Percentiles rank a stretch among this genome's conserved stretches.
Evolutionary conservation across 306 rosid species (phyloP).

Genomic region (Astragalus glycyphyllos): DNA sequence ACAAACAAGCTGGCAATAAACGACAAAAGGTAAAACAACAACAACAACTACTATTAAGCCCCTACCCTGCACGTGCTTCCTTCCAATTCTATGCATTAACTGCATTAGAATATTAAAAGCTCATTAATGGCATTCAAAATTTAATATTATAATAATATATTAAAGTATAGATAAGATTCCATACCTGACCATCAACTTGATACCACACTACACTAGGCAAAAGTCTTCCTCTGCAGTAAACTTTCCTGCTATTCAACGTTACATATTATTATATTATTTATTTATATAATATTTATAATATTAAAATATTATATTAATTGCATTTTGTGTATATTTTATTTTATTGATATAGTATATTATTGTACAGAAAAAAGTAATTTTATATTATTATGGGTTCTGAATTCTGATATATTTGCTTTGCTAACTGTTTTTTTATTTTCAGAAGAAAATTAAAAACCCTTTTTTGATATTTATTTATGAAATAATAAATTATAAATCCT

Average conservation of each 20-base stretch:
- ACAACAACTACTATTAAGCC: slow-evolving; percentile 21
- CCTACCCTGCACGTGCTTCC: slow-evolving; percentile 71
- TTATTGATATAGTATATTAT: neutral
- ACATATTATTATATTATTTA: neutral
- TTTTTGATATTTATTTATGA: no score
- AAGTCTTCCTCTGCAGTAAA: slow-evolving; percentile 18
- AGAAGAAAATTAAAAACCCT: no score
- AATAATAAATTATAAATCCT: slow-evolving; percentile 2
- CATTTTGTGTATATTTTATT: no score
- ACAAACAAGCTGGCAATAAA: slow-evolving; percentile 52
- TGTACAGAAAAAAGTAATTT: neutral
- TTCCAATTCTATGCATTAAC: slow-evolving; percentile 48
- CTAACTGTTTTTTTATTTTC: no score
- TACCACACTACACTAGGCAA: slow-evolving; percentile 13
- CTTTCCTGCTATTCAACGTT: neutral
- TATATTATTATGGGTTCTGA: neutral
- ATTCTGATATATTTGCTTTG: no score
- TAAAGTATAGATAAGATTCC: slow-evolving; percentile 42
- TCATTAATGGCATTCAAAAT: slow-evolving; percentile 39
- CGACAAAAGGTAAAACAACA: slow-evolving; percentile 65
- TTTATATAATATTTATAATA: no score
- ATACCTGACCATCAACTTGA: slow-evolving; percentile 44
- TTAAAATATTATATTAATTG: no score
- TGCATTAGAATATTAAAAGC: slow-evolving; percentile 43
- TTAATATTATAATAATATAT: slow-evolving; percentile 10